Evolutionary conservation across 2,329 filamentous ascomycete genomes (phyloP).

Genomic region (Ascocoryne sarcoides): DNA sequence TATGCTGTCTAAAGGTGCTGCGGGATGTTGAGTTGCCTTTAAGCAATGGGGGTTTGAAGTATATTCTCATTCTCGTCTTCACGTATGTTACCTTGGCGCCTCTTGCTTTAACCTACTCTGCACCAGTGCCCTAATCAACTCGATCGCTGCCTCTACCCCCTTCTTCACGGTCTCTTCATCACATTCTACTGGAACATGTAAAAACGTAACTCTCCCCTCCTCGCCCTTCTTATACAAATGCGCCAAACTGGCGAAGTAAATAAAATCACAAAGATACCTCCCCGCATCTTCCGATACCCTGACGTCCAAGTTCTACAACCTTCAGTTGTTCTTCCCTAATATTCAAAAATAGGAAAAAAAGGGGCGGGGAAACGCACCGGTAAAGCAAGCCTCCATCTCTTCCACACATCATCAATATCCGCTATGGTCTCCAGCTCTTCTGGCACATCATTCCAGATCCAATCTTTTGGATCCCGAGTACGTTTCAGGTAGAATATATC

Average conservation of each 20-base stretch:
- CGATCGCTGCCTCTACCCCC: slow-evolving; percentile 44
- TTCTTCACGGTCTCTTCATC: slow-evolving; percentile 38
- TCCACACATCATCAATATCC: slow-evolving; percentile 47
- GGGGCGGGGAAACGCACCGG: slow-evolving; percentile 33
- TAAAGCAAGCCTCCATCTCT: slow-evolving; percentile 44
- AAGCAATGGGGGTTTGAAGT: no score
- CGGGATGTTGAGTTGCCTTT: no score
- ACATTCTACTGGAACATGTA: slow-evolving; percentile 60
- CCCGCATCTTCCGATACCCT: slow-evolving; percentile 63
- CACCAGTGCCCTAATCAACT: slow-evolving; percentile 48
- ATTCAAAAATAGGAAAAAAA: not conserved
- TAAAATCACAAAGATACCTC: slow-evolving; percentile 69
- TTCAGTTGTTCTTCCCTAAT: not conserved
- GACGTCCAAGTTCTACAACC: slow-evolving; percentile 35
- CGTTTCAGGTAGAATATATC: slow-evolving; percentile 34
- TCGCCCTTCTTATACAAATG: slow-evolving; percentile 41
- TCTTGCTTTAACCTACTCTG: no score
- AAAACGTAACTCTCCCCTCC: slow-evolving; percentile 50
- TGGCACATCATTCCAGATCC: slow-evolving; percentile 47
- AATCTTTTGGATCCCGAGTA: slow-evolving; percentile 33
- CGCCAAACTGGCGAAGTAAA: slow-evolving; percentile 62
- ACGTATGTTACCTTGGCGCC: no score
- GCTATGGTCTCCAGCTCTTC: slow-evolving; percentile 48
- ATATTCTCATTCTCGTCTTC: no score
- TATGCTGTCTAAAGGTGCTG: no score